These are phyloP conservation scores for Pseudohyphozyma bogoriensis DNA, from an alignment of 768 basidiomycete species.

Conservation along the genomic window DNA sequence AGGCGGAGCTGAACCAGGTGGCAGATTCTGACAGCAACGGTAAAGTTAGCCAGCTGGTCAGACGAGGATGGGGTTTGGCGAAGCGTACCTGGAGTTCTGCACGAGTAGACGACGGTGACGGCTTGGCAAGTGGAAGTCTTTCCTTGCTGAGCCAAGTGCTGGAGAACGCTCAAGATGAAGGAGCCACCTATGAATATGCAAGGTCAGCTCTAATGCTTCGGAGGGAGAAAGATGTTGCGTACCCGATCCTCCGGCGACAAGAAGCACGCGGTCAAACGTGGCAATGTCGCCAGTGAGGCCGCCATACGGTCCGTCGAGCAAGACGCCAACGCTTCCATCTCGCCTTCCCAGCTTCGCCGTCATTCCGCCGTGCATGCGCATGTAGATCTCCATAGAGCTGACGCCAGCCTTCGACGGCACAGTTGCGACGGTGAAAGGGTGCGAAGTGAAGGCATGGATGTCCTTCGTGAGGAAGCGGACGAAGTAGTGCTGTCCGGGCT, in stretches of 20 bases:
- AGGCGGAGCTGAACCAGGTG: too few relatives aligned
- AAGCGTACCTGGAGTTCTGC: background rate
- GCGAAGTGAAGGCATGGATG: background rate
- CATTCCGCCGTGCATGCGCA: background rate
- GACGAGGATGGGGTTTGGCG: background rate
- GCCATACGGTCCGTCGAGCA: slow-evolving; percentile 28
- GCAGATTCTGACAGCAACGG: too few relatives aligned
- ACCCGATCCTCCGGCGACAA: background rate
- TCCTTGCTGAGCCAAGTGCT: background rate
- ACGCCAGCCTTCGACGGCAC: background rate
- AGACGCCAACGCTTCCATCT: slow-evolving; percentile 7
- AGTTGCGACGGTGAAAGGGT: slow-evolving; percentile 26
- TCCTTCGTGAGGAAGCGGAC: slow-evolving; percentile 17
- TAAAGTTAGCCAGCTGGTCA: too few relatives aligned
- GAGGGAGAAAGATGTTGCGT: background rate
- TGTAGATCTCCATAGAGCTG: slow-evolving; percentile 19
- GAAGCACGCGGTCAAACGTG: slow-evolving; percentile 9
- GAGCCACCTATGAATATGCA: background rate
- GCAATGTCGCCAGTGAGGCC: slow-evolving; percentile 6
- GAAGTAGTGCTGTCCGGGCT: slow-evolving; percentile 26
- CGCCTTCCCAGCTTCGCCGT: background rate
- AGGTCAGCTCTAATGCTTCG: background rate
- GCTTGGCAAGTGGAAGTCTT: background rate
- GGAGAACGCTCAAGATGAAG: background rate
- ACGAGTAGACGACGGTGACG: background rate